Conservation (phyloP, 2,329 filamentous ascomycete genomes). For the Annulohypoxylon truncatum region DNA sequence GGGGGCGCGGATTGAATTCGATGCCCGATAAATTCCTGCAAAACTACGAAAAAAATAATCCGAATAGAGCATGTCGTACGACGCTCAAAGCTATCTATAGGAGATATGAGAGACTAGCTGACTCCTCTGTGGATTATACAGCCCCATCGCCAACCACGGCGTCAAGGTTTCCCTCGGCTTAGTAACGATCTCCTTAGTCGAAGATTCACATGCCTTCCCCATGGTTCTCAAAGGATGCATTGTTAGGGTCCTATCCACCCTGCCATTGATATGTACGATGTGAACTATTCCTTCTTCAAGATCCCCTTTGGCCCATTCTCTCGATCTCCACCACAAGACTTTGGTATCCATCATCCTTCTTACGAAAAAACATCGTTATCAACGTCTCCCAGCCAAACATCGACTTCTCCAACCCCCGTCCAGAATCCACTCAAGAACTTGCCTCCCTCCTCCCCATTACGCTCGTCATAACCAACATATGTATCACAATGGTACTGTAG, state of each 20-base stretch:
- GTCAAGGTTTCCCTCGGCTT: slow-evolving; percentile 3
- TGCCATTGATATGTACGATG: neutral
- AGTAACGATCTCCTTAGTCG: neutral
- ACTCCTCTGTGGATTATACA: slow-evolving; percentile 10
- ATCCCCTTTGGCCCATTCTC: slow-evolving; percentile 45
- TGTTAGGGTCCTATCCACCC: neutral
- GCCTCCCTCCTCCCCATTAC: slow-evolving; percentile 49
- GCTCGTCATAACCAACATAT: slow-evolving; percentile 65
- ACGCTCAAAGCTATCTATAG: neutral
- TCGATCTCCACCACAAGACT: slow-evolving; percentile 51
- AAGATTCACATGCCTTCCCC: slow-evolving; percentile 1
- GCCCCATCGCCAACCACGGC: neutral
- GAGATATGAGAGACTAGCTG: neutral
- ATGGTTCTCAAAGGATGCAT: neutral
- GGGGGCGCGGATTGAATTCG: slow-evolving; percentile 3
- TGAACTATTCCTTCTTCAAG: slow-evolving; percentile 23
- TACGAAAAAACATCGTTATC: slow-evolving; percentile 53
- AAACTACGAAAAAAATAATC: slow-evolving; percentile 1
- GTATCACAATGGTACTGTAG: slow-evolving; percentile 70
- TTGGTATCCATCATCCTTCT: slow-evolving; percentile 54
- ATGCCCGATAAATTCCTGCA: slow-evolving; percentile 2
- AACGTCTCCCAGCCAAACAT: slow-evolving; percentile 51
- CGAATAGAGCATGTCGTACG: slow-evolving; percentile 3
- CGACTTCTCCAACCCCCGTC: slow-evolving; percentile 49
- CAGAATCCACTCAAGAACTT: slow-evolving; percentile 42